Base-by-base conservation (phyloP, 2,329 filamentous ascomycete species). In the Leptographium lundbergii region DNA sequence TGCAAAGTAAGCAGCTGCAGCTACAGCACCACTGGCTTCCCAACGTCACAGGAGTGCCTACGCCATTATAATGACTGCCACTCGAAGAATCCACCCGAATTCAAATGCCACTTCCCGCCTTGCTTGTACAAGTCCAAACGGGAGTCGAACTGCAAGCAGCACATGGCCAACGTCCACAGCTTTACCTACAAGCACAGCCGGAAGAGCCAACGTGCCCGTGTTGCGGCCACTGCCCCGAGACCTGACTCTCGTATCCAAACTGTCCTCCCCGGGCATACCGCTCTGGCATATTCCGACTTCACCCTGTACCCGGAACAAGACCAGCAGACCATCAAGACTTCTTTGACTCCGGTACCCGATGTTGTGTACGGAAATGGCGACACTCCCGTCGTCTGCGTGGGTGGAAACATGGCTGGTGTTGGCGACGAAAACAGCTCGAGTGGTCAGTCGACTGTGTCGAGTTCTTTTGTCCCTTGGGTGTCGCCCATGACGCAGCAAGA, bases 101-200 rank as follows among this genome's bases (percentile, higher is more conserved):
- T 81, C 71, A 77, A 81, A 65, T 91, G 88, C 73, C 71, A 77
- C 29, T 90, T 79, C 67, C 70, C 75, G 29, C 79, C 79, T 13
- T 91, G 88, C 75, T 77, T 80, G 1, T 91, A 91, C 73, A 78
- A 80, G 52, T 89, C 86, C 34, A 90, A 90, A 74, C 81, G 88
- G 60, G 84, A 89, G 72, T 88, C 84, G 63, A 91, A 91, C 70
- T 89, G 86, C 78, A 91, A 91, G 72, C 87, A 91, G 68, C 88
- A 91, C 70, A 91, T 91, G 87, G 87, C 91, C 73, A 91, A 91
- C 70, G 81, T 85, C 1, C 88, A 91, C 67, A 79, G 80, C 58
- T 90, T 85, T 81, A 72, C 76, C 22, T 91, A 91, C 65, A 76
- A 86, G 62, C 83, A 87, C 59, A 87, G 85, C 48, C 89, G 58